Base-by-base conservation (phyloP, 1,284 basidiomycete species). In the Trichosporon sp. region DNA sequence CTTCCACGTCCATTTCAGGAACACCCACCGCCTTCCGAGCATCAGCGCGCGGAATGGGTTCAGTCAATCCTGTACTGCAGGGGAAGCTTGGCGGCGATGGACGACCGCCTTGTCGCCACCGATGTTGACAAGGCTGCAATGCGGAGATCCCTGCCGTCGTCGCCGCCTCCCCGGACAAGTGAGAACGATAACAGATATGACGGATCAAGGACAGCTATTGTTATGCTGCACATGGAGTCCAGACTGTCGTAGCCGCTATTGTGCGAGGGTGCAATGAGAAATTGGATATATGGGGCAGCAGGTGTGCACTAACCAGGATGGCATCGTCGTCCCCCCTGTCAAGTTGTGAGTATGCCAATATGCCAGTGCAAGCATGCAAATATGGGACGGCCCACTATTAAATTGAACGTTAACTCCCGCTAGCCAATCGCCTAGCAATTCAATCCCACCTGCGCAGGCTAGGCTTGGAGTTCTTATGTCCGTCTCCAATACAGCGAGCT, bases 401-500 rank as follows among this genome's bases (percentile, higher is more conserved):
- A 54, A 29, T 54, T 27, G 27, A 54, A 54, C 49, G 25, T 54
- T 54, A 54, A 54, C 21, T 16, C 31, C 27, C 49, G 25, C 25
- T 54, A 54, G 49, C 49, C 49, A 54, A 54, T 29, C 49, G 49
- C 49, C 49, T 54, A 29, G 14, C 49, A 54, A 54, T 54, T 54
- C 27, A 54, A 27, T 54, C 49, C 49, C 49, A 29, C 49, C 25
- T 14, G 49, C 49, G 11, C 29, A n/a, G n/a, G 16, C 40, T 44
- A n/a, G n/a, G n/a, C n/a, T n/a, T n/a, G n/a, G 8, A n/a, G 19
- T 44, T 21, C 13, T 44, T 21, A 44, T 21, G 40, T n/a, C 40
- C 40, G 40, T 44, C 40, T 21, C 40, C 40, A 44, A n/a, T 44
- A 21, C 19, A n/a, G 40, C 19, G 40, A 2, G 19, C 19, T 23